A percentile compares a stretch with the other conserved stretches of the same genome.
Evolutionary conservation across 2,329 filamentous ascomycete species (phyloP).

Genomic region (Cytospora paraplurivora): DNA sequence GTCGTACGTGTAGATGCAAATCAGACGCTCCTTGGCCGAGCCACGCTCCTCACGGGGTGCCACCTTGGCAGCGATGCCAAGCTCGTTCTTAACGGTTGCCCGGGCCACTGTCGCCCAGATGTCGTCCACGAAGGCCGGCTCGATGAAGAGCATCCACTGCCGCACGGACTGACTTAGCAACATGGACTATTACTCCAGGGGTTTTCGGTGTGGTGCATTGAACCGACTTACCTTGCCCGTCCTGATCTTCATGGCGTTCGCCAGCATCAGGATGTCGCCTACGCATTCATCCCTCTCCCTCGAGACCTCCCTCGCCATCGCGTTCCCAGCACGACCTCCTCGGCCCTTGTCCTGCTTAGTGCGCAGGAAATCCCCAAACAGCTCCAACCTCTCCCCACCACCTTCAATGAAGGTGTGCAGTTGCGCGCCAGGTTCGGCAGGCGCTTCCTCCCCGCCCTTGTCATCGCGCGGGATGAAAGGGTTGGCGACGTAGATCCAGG

Average conservation of each 20-base stretch:
- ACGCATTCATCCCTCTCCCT: constrained; percentile 52
- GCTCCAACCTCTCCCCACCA: constrained; percentile 53
- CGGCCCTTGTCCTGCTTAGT: constrained; percentile 33
- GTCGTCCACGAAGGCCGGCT: constrained; percentile 55
- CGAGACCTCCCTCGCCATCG: constrained; percentile 50
- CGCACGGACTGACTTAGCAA: neutral
- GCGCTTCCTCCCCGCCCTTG: constrained; percentile 53
- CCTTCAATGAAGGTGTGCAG: constrained; percentile 52
- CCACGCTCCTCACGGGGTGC: constrained; percentile 55
- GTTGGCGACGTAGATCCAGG: constrained; percentile 76
- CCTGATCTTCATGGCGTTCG: constrained; percentile 58
- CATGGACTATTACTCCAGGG: constrained; percentile 19
- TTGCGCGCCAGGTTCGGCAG: constrained; percentile 49
- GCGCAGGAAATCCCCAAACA: constrained; percentile 52
- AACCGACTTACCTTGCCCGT: constrained; percentile 62
- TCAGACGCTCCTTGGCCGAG: constrained; percentile 54
- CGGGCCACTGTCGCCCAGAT: constrained; percentile 68
- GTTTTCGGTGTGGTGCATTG: constrained; percentile 7
- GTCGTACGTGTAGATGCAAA: constrained; percentile 79
- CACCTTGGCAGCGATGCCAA: constrained; percentile 76
- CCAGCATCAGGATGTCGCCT: constrained; percentile 61
- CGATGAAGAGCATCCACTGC: constrained; percentile 76
- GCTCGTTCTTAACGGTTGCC: constrained; percentile 66
- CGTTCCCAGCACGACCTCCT: constrained; percentile 36
- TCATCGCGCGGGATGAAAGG: constrained; percentile 52